A percentile compares a stretch with the other conserved stretches of the same genome.
Conservation (phyloP, 2,329 filamentous ascomycete species). For the Colletotrichum sp. region DNA sequence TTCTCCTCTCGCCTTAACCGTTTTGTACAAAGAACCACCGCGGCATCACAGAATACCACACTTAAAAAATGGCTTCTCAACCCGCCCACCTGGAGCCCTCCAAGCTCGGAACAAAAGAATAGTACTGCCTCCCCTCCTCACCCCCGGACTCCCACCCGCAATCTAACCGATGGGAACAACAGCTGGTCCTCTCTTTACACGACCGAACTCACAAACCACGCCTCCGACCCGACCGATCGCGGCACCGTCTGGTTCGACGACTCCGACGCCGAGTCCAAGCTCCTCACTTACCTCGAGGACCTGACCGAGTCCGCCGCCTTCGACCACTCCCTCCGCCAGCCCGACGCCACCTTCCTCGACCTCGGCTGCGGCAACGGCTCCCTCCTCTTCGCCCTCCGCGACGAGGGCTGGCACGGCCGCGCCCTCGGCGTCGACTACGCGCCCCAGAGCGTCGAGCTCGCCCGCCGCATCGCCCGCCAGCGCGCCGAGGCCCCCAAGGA, state of each 20-base stretch:
- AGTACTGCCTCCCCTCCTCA: constrained; percentile 60
- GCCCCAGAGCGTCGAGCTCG: constrained; percentile 74
- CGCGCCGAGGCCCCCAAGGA: constrained; percentile 14
- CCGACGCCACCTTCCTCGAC: constrained; percentile 72
- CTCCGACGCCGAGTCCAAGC: constrained; percentile 83
- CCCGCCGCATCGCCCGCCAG: constrained; percentile 61
- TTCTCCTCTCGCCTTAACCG: background rate
- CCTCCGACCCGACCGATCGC: constrained; percentile 74
- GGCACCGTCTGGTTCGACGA: constrained; percentile 98
- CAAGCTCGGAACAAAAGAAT: constrained; percentile 86
- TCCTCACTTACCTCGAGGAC: constrained; percentile 69
- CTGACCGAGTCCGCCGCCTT: constrained; percentile 21
- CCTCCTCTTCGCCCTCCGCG: constrained; percentile 81
- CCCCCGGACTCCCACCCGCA: background rate
- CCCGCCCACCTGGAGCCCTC: constrained; percentile 78
- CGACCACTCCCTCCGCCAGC: constrained; percentile 20
- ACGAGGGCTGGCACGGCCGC: constrained; percentile 66
- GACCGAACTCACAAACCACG: constrained; percentile 74
- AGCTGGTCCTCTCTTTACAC: constrained; percentile 82
- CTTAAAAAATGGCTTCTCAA: constrained; percentile 30
- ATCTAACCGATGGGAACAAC: background rate
- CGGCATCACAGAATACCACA: background rate
- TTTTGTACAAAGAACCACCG: background rate
- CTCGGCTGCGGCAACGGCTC: constrained; percentile 95
- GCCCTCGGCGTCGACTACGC: constrained; percentile 94